These are phyloP conservation scores for Penicillium odoratum DNA, from an alignment of 495 filamentous ascomycete species.

Conservation along the genomic window DNA sequence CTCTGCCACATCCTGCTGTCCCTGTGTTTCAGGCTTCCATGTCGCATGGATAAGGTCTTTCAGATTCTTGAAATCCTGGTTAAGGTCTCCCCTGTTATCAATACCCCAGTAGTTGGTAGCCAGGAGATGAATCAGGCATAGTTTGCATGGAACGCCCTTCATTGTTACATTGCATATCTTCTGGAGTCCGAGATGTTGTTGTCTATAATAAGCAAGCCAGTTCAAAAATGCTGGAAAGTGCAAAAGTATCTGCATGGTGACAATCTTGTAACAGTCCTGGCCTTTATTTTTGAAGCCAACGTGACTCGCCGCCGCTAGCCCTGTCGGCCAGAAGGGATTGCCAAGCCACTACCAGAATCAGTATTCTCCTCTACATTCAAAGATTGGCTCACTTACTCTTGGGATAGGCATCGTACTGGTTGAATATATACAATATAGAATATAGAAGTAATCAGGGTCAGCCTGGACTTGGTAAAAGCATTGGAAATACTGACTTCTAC, in stretches of 20 bases:
- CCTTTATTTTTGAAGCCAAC: background rate
- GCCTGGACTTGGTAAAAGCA: too few relatives aligned
- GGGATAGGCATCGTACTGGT: too few relatives aligned
- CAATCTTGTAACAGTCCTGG: conserved; percentile 45
- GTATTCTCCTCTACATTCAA: background rate
- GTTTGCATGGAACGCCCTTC: conserved; percentile 10
- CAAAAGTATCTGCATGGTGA: conserved; percentile 38
- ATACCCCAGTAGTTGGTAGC: conserved; percentile 23
- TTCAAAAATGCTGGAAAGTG: conserved; percentile 41
- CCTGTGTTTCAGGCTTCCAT: conserved; percentile 5
- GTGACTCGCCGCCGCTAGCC: background rate
- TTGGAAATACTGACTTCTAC: too few relatives aligned
- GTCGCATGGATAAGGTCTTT: conserved; percentile 1
- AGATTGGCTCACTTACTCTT: background rate
- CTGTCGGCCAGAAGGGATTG: background rate
- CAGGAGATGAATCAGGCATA: conserved; percentile 22
- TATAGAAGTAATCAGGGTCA: too few relatives aligned
- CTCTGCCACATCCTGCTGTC: conserved; percentile 30
- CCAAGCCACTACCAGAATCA: background rate
- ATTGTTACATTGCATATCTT: background rate
- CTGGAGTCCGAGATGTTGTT: background rate
- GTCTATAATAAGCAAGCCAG: conserved; percentile 24
- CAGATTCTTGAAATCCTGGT: conserved; percentile 2
- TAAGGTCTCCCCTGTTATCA: background rate
- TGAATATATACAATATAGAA: too few relatives aligned